Base-by-base conservation (phyloP, 345 rosid genomes). In the Eucalyptus pauciflora region DNA sequence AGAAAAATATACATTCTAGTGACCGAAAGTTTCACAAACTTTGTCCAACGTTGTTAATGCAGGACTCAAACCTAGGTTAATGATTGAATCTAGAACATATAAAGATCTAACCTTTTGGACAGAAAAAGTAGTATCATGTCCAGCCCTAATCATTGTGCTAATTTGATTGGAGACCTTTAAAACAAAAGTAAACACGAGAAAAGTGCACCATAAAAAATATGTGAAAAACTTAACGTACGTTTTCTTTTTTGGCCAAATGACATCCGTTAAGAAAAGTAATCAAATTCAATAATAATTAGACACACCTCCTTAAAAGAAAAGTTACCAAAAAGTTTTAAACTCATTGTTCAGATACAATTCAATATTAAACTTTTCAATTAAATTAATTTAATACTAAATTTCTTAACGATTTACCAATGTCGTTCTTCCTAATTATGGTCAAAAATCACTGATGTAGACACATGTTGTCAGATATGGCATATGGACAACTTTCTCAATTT, bases 371-470 rank as follows among this genome's bases (percentile, higher is more conserved):
- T 0, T 37, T 71, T 71, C 11, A 18, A 71, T 9, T 71, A 18
- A 6, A 1, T 3, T 7, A 76, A 76, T 37, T 18, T 76, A 37
- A 45, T 17, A 4, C 27, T 76, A 37, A 37, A 37, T 6, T 20
- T 37, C 24, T 76, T 76, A 3, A 76, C 1, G 3, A 37, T 76
- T 37, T 37, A 7, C 3, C 8, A 20, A 11, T 76, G 13, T 5
- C 12, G 0, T 5, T 71, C 46, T 10, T 3, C 6, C 5, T 6
- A 76, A 76, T 76, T 37, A 37, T 37, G 83, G 27, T 11, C 0
- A 22, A 5, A 76, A 37, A 71, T 71, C 25, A 2, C 1, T 10
- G 0, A 37, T 10, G 12, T 71, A 7, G 4, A 37, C 4, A 56
- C 29, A 10, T 4, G 14, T 18, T 10, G 6, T 5, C 7, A 2